These are phyloP conservation scores for Euphrasia arctica DNA, from an alignment of 305 asterid genomes.

Conservation along the genomic window DNA sequence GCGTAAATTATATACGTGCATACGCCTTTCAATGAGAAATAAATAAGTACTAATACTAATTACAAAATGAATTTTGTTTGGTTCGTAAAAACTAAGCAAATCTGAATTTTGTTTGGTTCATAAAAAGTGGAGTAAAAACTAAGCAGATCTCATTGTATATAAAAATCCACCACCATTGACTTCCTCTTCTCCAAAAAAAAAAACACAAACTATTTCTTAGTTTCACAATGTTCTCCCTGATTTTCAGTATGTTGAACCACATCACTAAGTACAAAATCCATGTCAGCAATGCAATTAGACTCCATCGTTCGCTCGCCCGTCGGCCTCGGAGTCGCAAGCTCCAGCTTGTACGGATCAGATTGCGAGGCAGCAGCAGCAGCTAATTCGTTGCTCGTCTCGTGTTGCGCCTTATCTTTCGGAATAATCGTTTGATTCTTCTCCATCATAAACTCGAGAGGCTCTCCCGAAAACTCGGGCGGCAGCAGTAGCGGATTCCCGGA, in stretches of 20 bases:
- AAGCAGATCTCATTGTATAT: no score
- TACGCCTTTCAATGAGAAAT: no score
- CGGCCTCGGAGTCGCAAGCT: slow-evolving; percentile 37
- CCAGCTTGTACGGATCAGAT: slow-evolving; percentile 33
- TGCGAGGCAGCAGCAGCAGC: slow-evolving; percentile 14
- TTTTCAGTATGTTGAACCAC: slow-evolving; percentile 28
- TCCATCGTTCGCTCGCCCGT: slow-evolving; percentile 15
- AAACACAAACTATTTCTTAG: not conserved
- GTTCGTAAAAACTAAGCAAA: no score
- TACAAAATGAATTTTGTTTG: no score
- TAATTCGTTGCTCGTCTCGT: slow-evolving; percentile 19
- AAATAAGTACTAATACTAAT: no score
- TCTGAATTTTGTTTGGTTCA: no score
- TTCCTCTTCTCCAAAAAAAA: no score
- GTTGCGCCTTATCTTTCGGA: slow-evolving; percentile 7
- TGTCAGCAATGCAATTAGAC: slow-evolving; percentile 26
- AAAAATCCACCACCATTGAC: no score
- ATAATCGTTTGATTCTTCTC: slow-evolving; percentile 29
- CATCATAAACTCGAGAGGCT: slow-evolving; percentile 30
- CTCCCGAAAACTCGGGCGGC: slow-evolving; percentile 33
- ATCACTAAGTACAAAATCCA: slow-evolving; percentile 36
- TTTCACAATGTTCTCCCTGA: slow-evolving; percentile 19
- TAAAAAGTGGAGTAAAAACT: no score
- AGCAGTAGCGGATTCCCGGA: slow-evolving; percentile 44
- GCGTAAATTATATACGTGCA: no score